Evolutionary conservation across 352 stramenopile species (phyloP).

Genomic region (Synura sp.): DNA sequence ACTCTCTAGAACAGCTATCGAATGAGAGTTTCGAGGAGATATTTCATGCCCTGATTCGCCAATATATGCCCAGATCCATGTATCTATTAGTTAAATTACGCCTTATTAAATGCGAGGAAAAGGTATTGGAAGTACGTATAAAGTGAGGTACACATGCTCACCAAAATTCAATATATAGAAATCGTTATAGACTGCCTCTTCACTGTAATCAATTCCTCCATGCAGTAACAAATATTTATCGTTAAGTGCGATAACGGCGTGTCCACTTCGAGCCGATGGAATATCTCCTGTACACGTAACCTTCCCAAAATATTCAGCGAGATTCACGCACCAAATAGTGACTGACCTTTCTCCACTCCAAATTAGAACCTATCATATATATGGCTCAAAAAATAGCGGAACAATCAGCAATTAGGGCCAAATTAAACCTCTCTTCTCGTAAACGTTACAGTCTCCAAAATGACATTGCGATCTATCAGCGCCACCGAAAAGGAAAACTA

Average conservation of each 20-base stretch:
- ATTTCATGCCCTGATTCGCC: slow-evolving; percentile 5
- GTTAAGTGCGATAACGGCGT: neutral
- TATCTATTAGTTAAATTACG: too few species aligned
- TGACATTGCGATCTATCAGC: neutral
- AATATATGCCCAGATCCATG: neutral
- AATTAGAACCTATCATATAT: neutral
- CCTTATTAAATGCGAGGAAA: too few species aligned
- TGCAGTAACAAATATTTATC: neutral
- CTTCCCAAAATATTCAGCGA: neutral
- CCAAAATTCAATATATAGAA: slow-evolving; percentile 8
- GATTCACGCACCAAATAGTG: neutral
- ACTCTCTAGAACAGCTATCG: neutral
- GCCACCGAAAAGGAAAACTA: slow-evolving; percentile 20
- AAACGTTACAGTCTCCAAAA: neutral
- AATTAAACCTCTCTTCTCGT: neutral
- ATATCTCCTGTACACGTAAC: neutral
- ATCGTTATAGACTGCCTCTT: slow-evolving; percentile 36
- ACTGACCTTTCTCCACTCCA: neutral
- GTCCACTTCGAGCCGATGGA: slow-evolving; percentile 17
- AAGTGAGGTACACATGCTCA: neutral
- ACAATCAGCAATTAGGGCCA: neutral
- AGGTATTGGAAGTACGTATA: too few species aligned
- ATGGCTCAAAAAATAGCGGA: neutral
- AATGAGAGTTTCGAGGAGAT: neutral
- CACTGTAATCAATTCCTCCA: slow-evolving; percentile 16